Base-by-base conservation (phyloP, 495 filamentous ascomycete genomes). In the Penicillium steckii region DNA sequence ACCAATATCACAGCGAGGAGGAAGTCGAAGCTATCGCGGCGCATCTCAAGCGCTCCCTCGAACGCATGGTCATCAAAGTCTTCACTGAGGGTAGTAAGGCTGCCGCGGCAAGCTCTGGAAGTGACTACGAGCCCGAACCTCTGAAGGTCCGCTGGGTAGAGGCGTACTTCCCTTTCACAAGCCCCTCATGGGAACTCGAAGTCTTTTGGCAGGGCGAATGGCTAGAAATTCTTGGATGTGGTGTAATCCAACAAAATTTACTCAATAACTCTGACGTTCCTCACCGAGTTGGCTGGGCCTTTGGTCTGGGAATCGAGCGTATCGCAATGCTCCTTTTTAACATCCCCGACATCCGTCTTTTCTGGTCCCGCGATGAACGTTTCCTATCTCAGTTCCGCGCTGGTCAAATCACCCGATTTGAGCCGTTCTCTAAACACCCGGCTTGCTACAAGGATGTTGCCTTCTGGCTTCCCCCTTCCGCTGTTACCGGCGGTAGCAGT, bases 281-380 rank as follows among this genome's bases (percentile, higher is more conserved):
- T 5, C 67, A 80, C 25, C 82, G 90, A 55, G 59, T 96, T 13
- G 93, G 95, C 9, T 98, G 94, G 95, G 95, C 94, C 7, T 98
- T 97, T 62, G 95, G 94, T 21, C 75, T 97, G 12, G 94, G 94
- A 8, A 78, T 97, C 19, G 94, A 98, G 64, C 81, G 94, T 46
- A 88, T 98, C 46, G 91, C 94, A 38, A 98, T 98, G 95, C 78
- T 98, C 23, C 80, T 98, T 4, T 98, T 96, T 71, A 85, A 86
- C 40, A 95, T 98, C 43, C 90, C 93, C 0, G 94, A 98, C 59
- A 98, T 98, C 56, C 84, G 94, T n/a, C 84, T 97, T 8, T 97
- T 98, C 74, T 98, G 94, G 95, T 94, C 88, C 8, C 70, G 75
- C 43, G 94, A 98, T 60, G 55, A 75, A 56, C 82, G 94, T 8